Evolutionary conservation across 2,329 filamentous ascomycete genomes (phyloP), one percentile per base, ranked within the genome.

Genomic region (Colletotrichum cuscutae): DNA sequence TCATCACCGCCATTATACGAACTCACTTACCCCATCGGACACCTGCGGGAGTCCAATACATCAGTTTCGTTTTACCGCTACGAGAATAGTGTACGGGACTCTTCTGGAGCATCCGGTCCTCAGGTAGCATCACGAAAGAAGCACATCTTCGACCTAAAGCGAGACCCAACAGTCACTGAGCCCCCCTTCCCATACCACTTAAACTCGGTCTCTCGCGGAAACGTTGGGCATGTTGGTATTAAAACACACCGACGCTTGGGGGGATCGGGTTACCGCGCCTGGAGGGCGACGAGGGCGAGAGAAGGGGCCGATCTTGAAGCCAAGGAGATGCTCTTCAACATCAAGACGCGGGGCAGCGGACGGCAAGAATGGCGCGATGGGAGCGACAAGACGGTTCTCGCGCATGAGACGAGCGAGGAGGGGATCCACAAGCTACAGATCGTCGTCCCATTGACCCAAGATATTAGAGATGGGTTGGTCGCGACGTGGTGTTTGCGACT

Each of bases 101-200:
- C 24, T 26, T 11, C 57, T 19, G 66, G 65, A 24, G 42, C 74
- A 37, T 54, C 65, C 22, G 65, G 26, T 11, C 78, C 80, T 1
- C 75, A 77, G 24, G 64, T 80, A n/a, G 69, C 76, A 28, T 73
- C 77, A 15, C 80, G 77, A 35, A 78, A 79, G 53, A 78, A 79
- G n/a, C 80, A 81, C 65, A 76, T 84, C 24, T 83, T 78, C 68
- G 77, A 82, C 67, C 77, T 84, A 54, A 79, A 77, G 67, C 81
- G 82, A 61, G 79, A 79, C 1, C 78, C 76, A 0, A 28, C 71
- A 9, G 74, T 75, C 3, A 78, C 78, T 32, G 75, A 74, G 8
- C 77, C 80, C 22, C 76, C 75, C 13, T 82, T 82, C 60, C 65
- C 73, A 12, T 83, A 78, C 75, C 78, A 80, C 68, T 79, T 82